A percentile compares a stretch with the other conserved stretches of the same genome.
Evolutionary conservation across 352 stramenopile species (phyloP).

Genomic region (Pythium guiyangense): DNA sequence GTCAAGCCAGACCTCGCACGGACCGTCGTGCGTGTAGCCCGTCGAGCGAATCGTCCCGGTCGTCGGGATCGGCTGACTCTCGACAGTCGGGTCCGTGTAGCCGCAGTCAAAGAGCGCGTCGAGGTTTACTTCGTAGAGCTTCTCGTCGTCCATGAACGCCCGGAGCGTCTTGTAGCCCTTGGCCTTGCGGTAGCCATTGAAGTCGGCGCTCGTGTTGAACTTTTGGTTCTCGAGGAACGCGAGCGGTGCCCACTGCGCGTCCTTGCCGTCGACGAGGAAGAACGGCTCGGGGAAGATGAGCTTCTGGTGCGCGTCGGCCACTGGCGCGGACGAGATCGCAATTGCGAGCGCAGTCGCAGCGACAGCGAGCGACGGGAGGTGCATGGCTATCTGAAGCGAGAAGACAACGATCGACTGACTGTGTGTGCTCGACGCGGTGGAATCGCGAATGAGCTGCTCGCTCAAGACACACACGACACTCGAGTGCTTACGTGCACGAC

Average conservation of each 20-base stretch:
- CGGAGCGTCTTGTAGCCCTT: slow-evolving; percentile 40
- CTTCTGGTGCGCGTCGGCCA: slow-evolving; percentile 30
- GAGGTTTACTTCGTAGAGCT: slow-evolving; percentile 40
- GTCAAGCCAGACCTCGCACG: slow-evolving; percentile 44
- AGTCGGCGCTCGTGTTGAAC: slow-evolving; percentile 40
- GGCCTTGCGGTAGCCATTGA: slow-evolving; percentile 29
- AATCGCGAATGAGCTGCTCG: slow-evolving; percentile 5
- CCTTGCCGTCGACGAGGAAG: slow-evolving; percentile 45
- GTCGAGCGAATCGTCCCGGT: slow-evolving; percentile 27
- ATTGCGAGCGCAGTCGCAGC: background rate
- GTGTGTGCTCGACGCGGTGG: background rate
- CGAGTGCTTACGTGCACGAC: background rate
- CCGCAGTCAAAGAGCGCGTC: slow-evolving; percentile 52
- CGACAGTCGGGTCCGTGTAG: slow-evolving; percentile 35
- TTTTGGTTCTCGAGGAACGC: slow-evolving; percentile 52
- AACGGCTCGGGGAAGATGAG: slow-evolving; percentile 40
- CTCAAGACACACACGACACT: background rate
- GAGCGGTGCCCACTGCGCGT: slow-evolving; percentile 19
- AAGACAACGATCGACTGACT: background rate
- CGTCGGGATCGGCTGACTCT: slow-evolving; percentile 40
- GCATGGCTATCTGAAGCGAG: background rate
- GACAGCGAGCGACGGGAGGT: slow-evolving; percentile 1
- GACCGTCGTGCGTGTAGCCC: slow-evolving; percentile 45
- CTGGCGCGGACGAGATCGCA: background rate
- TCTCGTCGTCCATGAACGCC: slow-evolving; percentile 51